Base-by-base conservation (phyloP, 1,284 basidiomycete genomes). In the Flammula alnicola region DNA sequence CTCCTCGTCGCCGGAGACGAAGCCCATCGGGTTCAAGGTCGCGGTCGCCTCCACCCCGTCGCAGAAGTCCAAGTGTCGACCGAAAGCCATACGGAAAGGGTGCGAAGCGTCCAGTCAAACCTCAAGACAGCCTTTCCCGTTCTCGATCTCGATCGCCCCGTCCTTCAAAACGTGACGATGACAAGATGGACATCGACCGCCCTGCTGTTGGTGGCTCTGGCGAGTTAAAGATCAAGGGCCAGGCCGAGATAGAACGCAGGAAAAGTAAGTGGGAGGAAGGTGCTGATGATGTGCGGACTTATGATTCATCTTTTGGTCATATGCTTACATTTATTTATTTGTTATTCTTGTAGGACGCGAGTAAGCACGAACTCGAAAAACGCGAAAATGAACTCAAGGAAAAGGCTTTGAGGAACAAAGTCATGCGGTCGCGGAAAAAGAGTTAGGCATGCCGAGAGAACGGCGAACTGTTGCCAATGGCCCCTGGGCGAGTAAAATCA, bases 321-420 rank as follows among this genome's bases (percentile, higher is more conserved):
- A 23, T 49, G 46, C 27, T 56, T 43, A 53, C 36, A 22, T 47
- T 44, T 44, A 45, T 35, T 49, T 50, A 46, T 16, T 52, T 47
- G 48, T 51, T 35, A 48, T 50, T 32, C 16, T 51, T 54, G 39
- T 51, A 65, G 65, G 52, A 44, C 12, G 44, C 39, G 36, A 61
- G 51, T 41, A 56, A 52, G 46, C 56, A 57, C 17, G 84, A 83
- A 46, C 68, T 89, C 25, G 80, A 81, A 57, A 78, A 71, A 59
- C 68, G 83, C 49, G 87, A 90, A 60, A 89, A 79, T 58, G 88
- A 91, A 61, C 64, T 91, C 40, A 90, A 89, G 63, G 88, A 91
- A 59, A 79, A 73, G 62, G 88, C 88, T n/a, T 65, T 91, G 61
- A 77, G 88, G 58, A 89, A 90, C 61, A 91, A 91, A 63, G 88